Evolutionary conservation across 139 green algal species (phyloP).

Genomic region (Eudorina sp.): DNA sequence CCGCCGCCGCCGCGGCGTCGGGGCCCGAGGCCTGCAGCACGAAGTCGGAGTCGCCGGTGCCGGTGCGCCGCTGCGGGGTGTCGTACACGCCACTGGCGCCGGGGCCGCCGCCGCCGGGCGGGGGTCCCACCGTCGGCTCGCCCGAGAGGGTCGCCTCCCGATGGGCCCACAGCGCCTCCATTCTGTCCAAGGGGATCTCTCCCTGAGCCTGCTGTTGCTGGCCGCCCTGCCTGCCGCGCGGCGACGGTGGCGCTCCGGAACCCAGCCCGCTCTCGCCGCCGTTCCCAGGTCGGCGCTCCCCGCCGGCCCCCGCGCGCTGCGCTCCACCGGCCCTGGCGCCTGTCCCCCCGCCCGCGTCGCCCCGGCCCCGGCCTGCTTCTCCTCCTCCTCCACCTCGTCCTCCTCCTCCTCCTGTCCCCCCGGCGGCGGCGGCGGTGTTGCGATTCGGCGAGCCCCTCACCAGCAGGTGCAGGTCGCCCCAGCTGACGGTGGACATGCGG

Average conservation of each 20-base stretch:
- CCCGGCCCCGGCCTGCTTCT: neutral
- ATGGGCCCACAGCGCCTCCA: neutral
- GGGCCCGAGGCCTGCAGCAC: neutral
- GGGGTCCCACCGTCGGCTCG: neutral
- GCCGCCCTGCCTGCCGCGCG: too few species aligned
- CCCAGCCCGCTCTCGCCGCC: too few species aligned
- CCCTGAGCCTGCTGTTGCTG: neutral
- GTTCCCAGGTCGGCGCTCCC: too few species aligned
- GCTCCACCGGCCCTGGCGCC: neutral
- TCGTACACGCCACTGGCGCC: neutral
- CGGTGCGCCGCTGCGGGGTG: neutral
- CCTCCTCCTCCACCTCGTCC: too few species aligned
- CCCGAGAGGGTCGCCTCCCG: neutral
- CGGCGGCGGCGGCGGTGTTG: neutral
- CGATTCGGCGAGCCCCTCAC: neutral
- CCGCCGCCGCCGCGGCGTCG: neutral
- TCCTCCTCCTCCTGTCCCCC: too few species aligned
- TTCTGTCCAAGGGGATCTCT: neutral
- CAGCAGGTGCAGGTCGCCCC: conserved; percentile 42
- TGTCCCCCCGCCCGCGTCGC: neutral
- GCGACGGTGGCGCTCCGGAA: too few species aligned
- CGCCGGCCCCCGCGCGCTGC: too few species aligned
- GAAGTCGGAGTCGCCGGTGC: neutral
- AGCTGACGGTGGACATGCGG: conserved; percentile 42
- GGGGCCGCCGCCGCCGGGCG: neutral